Evolutionary conservation across 2,329 filamentous ascomycete species (phyloP).

Genomic region (Xylariaceae sp.): DNA sequence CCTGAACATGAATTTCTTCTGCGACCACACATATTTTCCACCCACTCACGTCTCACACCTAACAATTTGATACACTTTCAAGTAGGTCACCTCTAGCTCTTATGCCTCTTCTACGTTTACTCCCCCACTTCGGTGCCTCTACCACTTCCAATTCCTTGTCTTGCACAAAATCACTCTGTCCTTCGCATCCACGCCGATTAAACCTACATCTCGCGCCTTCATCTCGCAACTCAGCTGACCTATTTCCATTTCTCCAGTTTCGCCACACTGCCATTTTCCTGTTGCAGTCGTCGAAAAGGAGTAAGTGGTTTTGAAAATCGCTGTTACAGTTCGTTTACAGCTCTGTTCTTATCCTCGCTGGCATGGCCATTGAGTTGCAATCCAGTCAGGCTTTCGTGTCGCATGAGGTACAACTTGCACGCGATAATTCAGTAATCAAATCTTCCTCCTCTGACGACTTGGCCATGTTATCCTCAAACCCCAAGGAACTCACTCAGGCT

Average conservation of each 20-base stretch:
- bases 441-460: no score
- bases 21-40: not conserved
- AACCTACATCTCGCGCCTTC: not conserved
- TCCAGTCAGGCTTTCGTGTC: not conserved
- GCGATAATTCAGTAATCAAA: no score
- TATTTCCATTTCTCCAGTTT: not conserved
- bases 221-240: not conserved
- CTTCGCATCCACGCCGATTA: no score
- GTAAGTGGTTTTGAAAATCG: not conserved
- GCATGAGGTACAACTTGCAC: not conserved
- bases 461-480: no score
- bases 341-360: not conserved
- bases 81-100: not conserved
- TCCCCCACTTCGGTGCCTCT: not conserved
- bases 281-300: not conserved
- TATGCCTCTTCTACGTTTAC: not conserved
- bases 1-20: constrained; percentile 20
- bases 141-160: not conserved
- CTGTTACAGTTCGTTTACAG: not conserved
- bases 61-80: not conserved
- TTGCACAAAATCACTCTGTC: no score
- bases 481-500: no score
- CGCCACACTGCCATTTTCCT: not conserved
- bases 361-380: constrained; percentile 5
- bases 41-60: constrained; percentile 4